Base-by-base conservation (phyloP, 2,329 filamentous ascomycete species). In the Nemania sp. region DNA sequence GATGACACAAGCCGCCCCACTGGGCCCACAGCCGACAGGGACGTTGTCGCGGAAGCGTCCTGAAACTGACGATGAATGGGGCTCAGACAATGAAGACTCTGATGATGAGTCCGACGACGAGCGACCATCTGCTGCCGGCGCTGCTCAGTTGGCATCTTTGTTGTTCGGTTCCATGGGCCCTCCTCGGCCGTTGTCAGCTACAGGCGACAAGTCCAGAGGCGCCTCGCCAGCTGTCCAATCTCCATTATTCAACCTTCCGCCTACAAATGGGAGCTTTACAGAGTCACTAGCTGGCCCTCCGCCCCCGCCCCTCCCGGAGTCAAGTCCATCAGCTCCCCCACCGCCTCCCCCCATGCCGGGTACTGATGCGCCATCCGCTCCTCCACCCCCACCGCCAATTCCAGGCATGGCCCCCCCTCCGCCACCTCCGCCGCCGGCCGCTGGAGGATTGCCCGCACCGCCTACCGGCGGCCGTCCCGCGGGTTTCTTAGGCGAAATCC, bases 111-210 rank as follows among this genome's bases (percentile, higher is more conserved):
- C 87, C 37, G 89, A 94, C 57, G 90, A 93, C 57, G 90, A 92
- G 55, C 85, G 88, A 10, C 88, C 91, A 17, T 90, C 90, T 52
- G 91, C 90, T 60, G 91, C 90, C 60, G 92, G 87, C 68, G 95
- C 95, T 50, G 95, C 96, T 62, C 91, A 97, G 69, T 85, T 99
- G 39, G 95, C 95, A 15, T 96, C 91, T 6, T 95, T 97, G 62
- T 83, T 99, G 18, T 99, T 99, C 74, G 94, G 95, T 60, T 97
- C 93, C 53, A 98, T 99, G 93, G 94, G 86, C 10, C 94, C 95
- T 40, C 94, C 95, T 13, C 87, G 94, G 53, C 93, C 94, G 32
- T 78, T 97, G 46, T 96, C 91, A 18, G 90, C 92, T 6, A 87
- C 91, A 74, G 92, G 90, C 56, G 87, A 90, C 66, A 90, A 90